Evolutionary conservation across 1,284 basidiomycete genomes (phyloP), one percentile per base, ranked within the genome.

Genomic region (Sanguinoderma infundibulare): DNA sequence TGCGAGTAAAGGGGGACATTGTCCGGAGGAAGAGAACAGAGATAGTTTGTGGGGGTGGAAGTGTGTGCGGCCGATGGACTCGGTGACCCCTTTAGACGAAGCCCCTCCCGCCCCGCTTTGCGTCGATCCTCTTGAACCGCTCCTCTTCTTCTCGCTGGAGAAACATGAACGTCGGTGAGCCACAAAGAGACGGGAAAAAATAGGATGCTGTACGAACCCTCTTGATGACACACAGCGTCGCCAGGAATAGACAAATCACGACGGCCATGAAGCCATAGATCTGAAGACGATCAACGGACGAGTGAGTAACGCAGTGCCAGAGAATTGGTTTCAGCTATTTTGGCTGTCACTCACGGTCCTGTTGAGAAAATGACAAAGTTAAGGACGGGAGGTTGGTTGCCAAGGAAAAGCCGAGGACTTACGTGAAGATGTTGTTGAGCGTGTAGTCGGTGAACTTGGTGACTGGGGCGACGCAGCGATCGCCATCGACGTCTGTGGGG

Each of bases 221-320:
- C 72, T 91, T 92, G 73, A 96, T 94, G 54, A 95, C 84, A 78
- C 92, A 95, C 61, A 91, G 81, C 28, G 91, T 89, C 8, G 90
- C 86, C 54, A 96, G 78, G 75, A 95, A 85, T 66, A 95, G 79
- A 60, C 81, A 80, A 49, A 91, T 76, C 60, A 93, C 79, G 67
- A 95, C 82, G n/a, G 88, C 86, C 83, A 92, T 92, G 76, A 87
- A 95, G 44, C 92, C 93, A 74, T 94, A 95, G 35, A 91, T 78
- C 71, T 72, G 61, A 38, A 57, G 51, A 63, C 47, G 38, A 63
- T 44, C 46, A 62, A 53, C 51, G 53, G 38, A 53, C 51, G 53
- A 30, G 63, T 58, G 22, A 64, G 61, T 52, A 49, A 30, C 58
- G 39, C 28, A 24, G 26, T 35, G 77, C 77, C 80, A 22, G 32